Percentiles rank a stretch among this genome's conserved stretches.
Conservation (phyloP, 2,329 filamentous ascomycete genomes). For the Teratosphaeria epicoccoides region DNA sequence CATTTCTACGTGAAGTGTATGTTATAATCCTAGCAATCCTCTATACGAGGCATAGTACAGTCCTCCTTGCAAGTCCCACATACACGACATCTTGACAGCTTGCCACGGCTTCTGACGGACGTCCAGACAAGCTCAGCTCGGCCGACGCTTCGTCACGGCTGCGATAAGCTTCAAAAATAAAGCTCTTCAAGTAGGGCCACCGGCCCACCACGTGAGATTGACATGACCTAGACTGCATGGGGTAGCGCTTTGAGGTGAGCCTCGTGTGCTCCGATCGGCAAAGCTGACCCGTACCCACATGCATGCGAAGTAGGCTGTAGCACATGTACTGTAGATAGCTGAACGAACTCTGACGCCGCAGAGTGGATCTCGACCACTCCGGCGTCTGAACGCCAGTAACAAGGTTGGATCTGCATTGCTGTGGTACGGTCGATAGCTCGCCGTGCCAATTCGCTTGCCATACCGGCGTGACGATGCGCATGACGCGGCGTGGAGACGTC, state of each 20-base stretch:
- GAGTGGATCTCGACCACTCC: not conserved
- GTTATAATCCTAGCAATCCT: no score
- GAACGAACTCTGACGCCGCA: not conserved
- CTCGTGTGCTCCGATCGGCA: constrained; percentile 1
- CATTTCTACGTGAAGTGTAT: no score
- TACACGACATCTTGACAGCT: no score
- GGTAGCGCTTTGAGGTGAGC: not conserved
- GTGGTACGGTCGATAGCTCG: not conserved
- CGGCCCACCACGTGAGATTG: not conserved
- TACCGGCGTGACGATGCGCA: not conserved
- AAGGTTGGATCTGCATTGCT: not conserved
- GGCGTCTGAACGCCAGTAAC: not conserved
- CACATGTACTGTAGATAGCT: not conserved
- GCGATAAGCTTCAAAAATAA: not conserved
- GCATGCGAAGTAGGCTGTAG: not conserved
- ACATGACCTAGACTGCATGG: not conserved
- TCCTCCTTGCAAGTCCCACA: no score
- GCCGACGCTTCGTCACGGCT: not conserved
- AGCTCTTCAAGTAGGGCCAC: not conserved
- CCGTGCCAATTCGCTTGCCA: not conserved
- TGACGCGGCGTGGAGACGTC: not conserved
- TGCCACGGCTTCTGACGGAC: not conserved
- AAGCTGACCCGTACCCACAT: not conserved
- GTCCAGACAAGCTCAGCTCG: not conserved
- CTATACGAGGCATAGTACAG: no score